These are phyloP conservation scores for Luvunga scandens DNA, from an alignment of 345 rosid species.

Conservation along the genomic window DNA sequence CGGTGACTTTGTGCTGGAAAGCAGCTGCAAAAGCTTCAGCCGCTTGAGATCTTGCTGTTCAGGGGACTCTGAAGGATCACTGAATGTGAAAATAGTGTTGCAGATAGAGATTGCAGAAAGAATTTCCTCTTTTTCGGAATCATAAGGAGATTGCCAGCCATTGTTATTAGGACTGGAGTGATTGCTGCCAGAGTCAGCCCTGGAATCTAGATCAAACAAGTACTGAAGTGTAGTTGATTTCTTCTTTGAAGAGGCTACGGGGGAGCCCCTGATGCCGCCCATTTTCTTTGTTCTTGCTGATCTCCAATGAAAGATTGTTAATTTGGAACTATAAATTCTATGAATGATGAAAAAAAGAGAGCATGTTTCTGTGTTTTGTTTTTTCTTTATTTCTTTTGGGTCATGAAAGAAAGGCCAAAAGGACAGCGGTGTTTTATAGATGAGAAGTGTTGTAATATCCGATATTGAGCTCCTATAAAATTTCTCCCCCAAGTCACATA, in stretches of 20 bases:
- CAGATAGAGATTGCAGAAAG: slow-evolving; percentile 38
- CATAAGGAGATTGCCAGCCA: slow-evolving; percentile 11
- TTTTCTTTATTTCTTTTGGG: slow-evolving; percentile 5
- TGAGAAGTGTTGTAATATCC: slow-evolving; percentile 37
- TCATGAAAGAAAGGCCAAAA: slow-evolving; percentile 22
- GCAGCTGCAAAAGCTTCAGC: slow-evolving; percentile 43
- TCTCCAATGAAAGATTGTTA: background rate
- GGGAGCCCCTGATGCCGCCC: slow-evolving; percentile 35
- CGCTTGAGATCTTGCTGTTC: slow-evolving; percentile 49
- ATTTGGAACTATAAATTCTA: background rate
- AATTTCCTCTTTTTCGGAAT: slow-evolving; percentile 34
- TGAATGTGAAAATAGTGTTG: slow-evolving; percentile 40
- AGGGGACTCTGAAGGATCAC: slow-evolving; percentile 49
- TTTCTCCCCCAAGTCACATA: background rate
- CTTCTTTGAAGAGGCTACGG: slow-evolving; percentile 33
- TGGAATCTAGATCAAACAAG: slow-evolving; percentile 42
- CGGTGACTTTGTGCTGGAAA: slow-evolving; percentile 32
- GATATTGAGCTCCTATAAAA: slow-evolving; percentile 5
- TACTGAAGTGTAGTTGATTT: slow-evolving; percentile 31
- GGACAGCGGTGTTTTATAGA: slow-evolving; percentile 28
- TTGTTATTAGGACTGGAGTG: slow-evolving; percentile 12
- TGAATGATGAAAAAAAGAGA: slow-evolving; percentile 4
- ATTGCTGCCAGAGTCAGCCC: background rate
- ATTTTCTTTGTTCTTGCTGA: slow-evolving; percentile 20
- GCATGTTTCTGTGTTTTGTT: slow-evolving; percentile 12